Base-by-base conservation (phyloP, 352 stramenopile species). In the Globisporangium cystogenes region DNA sequence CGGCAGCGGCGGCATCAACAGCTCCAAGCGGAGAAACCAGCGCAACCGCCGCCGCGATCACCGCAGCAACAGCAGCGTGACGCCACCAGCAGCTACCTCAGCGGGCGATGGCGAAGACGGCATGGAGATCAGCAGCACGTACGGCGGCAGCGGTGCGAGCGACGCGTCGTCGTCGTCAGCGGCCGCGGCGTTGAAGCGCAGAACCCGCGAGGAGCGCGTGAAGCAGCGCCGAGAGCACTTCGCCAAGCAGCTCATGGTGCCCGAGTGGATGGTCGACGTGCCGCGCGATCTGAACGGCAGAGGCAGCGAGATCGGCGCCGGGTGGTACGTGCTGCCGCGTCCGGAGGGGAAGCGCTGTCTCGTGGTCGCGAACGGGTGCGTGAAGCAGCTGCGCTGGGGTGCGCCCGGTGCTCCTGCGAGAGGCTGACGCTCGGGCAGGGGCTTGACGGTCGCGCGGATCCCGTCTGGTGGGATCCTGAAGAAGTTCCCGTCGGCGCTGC, bases 311-410 rank as follows among this genome's bases (percentile, higher is more conserved):
- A 57, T 82, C 2, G 87, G 85, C 29, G 76, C 76, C 11, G 89
- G 87, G 40, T 97, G 90, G 90, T 96, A 90, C 54, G 89, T 97
- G 57, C 60, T 96, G 56, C 84, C 90, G 16, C 74, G 88, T n/a
- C 90, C 90, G 2, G 90, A 97, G 50, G 90, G 90, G 48, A 95
- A 96, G 67, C 81, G 87, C 40, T 94, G 86, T 44, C 64, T 97
- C 12, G 82, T 97, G 27, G 80, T 97, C 43, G 72, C 89, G 24
- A 86, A 87, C 49, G 82, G 86, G 75, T 94, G 73, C 47, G 41
- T 48, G 14, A 29, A 16, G n/a, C 45, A n/a, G 41, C 16, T 55
- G 7, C n/a, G n/a, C n/a, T n/a, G n/a, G n/a, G 18, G 1, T 44
- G 7, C 39, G 18, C 18, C 24, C 24, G 18, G 18, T 44, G 31